Base-by-base conservation (phyloP, 805 yeast species). In the Candida xyloterini region DNA sequence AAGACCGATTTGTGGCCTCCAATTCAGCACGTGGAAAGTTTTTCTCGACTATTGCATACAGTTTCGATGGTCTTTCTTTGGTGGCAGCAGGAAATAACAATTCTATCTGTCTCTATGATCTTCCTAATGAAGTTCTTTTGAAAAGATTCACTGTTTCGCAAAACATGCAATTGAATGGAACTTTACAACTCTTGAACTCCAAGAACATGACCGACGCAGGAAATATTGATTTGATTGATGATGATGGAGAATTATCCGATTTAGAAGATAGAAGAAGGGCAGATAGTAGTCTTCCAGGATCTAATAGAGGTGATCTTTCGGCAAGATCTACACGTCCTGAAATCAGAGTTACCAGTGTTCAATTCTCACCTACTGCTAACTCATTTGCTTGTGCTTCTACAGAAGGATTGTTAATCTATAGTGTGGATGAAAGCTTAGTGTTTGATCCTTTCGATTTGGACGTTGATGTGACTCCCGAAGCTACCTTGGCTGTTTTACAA, bases 401-500 rank as follows among this genome's bases (percentile, higher is more conserved):
- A 0, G 98, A 91, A 60, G 99, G 99, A 7, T 67, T 93, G 32
- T 67, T 89, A 41, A 69, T 93, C 1, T 93, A 76, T 59, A 82
- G 95, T 1, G 76, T 89, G 27, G 95, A 91, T 60, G 81, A 80
- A 35, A 67, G 76, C 9, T 64, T 82, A 35, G 66, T 81, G 21
- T 93, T 93, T 58, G 99, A 93, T 68, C 99, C 99, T 24, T 87
- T 87, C 59, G 98, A 93, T 60, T 72, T 93, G 57, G 98, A 91
- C 58, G 70, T 89, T 33, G 98, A 93, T 53, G 79, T 91, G 21
- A 93, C 99, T 0, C 95, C 96, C 1, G 84, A 78, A 32, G 67
- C 84, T 5, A 82, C 89, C 0, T 42, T 78, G 24, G 82, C 78
- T 39, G 74, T 79, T 6, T 65, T 90, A 29, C 50, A 65, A 7